Evolutionary conservation across 2,329 filamentous ascomycete genomes (phyloP).

Genomic region (Hyphodiscus sp.): DNA sequence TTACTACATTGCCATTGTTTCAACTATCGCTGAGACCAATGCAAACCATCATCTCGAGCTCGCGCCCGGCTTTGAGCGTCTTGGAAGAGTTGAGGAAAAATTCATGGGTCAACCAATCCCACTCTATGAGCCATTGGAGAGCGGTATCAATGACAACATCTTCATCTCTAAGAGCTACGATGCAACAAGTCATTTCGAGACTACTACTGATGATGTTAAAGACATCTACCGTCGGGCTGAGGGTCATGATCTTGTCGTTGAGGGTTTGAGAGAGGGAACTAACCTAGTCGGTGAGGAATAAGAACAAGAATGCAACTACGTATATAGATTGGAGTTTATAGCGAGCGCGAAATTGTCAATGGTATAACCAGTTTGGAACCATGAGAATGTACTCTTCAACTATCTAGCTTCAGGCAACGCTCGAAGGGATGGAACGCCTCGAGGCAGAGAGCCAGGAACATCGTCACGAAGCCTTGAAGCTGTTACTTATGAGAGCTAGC

Average conservation of each 20-base stretch:
- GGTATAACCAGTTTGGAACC: neutral
- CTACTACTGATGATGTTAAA: conserved; percentile 80
- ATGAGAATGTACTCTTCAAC: neutral
- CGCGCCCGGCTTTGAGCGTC: conserved; percentile 81
- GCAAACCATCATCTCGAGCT: conserved; percentile 96
- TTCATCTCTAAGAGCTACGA: conserved; percentile 99
- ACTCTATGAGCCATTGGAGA: conserved; percentile 82
- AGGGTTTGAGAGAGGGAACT: conserved; percentile 61
- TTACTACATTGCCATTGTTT: conserved; percentile 98
- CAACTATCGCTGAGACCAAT: conserved; percentile 86
- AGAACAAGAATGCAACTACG: neutral
- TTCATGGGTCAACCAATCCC: conserved; percentile 92
- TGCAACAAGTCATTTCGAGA: conserved; percentile 96
- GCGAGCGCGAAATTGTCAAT: neutral
- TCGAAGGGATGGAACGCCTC: no score
- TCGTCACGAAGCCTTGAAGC: no score
- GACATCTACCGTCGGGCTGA: conserved; percentile 81
- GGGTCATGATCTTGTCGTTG: conserved; percentile 59
- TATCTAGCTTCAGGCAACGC: neutral
- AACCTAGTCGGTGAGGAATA: conserved; percentile 63
- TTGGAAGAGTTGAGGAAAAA: conserved; percentile 92
- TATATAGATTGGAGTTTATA: neutral
- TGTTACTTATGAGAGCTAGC: no score
- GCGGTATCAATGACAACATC: conserved; percentile 80
- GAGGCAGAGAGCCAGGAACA: no score